phyloP scores from a whole-genome alignment of 2,329 filamentous ascomycete species.

The Chaetomium sp. region DNA sequence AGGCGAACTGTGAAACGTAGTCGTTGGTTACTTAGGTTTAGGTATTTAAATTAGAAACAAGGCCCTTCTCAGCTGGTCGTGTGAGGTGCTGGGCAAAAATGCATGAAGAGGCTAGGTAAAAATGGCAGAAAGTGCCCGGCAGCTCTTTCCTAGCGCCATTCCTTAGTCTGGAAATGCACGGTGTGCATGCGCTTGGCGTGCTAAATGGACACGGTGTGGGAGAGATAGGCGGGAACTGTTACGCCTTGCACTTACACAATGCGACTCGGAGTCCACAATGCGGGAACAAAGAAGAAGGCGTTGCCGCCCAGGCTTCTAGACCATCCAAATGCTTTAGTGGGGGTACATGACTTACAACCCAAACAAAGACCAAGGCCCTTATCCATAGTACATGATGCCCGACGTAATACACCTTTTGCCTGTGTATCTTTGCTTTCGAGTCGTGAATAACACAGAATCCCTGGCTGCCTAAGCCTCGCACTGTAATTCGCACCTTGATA shows the following conservation, averaged over 20 bases:
- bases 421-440: not conserved
- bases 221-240: not conserved
- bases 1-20: not conserved
- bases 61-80: not conserved
- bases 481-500: conserved; percentile 9
- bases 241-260: not conserved
- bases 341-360: too few species aligned
- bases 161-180: not conserved
- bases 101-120: not conserved
- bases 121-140: not conserved
- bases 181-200: not conserved
- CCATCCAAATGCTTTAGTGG: not conserved
- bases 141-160: conserved; percentile 3
- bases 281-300: not conserved
- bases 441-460: not conserved
- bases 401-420: not conserved
- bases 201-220: not conserved
- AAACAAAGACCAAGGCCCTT: not conserved
- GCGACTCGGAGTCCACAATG: not conserved
- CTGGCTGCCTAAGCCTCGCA: conserved; percentile 11
- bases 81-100: not conserved
- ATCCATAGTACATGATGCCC: not conserved
- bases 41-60: not conserved
- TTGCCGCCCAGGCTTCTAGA: not conserved
- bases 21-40: not conserved